These are phyloP conservation scores for Solanum etuberosum DNA, from an alignment of 257 asterid species.

Conservation along the genomic window DNA sequence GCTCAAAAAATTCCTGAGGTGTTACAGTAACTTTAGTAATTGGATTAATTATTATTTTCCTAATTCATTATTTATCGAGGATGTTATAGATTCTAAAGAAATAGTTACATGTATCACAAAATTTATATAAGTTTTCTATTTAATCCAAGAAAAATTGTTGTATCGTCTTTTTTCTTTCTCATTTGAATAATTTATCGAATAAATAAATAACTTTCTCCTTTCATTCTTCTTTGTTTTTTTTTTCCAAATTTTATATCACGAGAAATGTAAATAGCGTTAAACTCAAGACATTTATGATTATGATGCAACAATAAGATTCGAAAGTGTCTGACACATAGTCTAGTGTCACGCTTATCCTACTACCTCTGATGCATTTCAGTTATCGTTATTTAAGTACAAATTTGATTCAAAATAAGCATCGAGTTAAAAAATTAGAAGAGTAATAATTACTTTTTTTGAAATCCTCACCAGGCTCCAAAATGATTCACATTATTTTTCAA, in stretches of 20 bases:
- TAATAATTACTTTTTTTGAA: not conserved
- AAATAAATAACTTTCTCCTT: not conserved
- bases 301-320: not conserved
- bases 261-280: not conserved
- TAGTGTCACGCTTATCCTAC: not conserved
- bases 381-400: not conserved
- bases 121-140: not conserved
- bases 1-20: too few species aligned
- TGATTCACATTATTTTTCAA: not conserved
- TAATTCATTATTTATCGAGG: not conserved
- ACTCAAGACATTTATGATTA: not conserved
- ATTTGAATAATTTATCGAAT: not conserved
- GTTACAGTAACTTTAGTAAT: not conserved
- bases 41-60: not conserved
- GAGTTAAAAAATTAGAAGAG: not conserved
- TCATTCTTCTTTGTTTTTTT: not conserved
- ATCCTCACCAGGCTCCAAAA: not conserved
- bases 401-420: not conserved
- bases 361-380: not conserved
- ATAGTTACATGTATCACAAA: not conserved
- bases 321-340: not conserved
- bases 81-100: not conserved
- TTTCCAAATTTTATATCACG: not conserved
- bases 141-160: not conserved
- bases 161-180: not conserved